These are phyloP conservation scores for Dictyostelium citrinum DNA, from an alignment of 78 protist genomes.

Conservation along the genomic window DNA sequence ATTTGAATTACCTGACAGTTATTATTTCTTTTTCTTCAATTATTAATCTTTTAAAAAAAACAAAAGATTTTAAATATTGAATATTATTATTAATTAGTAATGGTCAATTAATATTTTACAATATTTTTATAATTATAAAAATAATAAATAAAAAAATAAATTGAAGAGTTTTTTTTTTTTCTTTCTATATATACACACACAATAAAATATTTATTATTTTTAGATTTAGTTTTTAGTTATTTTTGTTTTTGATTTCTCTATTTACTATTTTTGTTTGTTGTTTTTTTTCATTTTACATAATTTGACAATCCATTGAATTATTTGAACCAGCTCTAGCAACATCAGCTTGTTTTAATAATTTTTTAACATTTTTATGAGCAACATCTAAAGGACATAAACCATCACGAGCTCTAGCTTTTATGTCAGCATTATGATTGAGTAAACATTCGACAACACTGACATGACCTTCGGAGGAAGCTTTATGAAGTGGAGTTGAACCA, in stretches of 20 bases:
- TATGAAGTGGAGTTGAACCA: constrained; percentile 68
- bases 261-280: background rate
- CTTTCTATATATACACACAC: background rate
- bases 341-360: constrained; percentile 37
- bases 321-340: background rate
- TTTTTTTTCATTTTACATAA: constrained; percentile 6
- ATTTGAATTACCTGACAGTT: too few relatives aligned
- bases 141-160: too few relatives aligned
- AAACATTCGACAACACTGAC: constrained; percentile 59
- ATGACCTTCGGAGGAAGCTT: constrained; percentile 70
- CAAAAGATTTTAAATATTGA: too few relatives aligned
- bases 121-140: too few relatives aligned
- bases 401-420: constrained; percentile 45
- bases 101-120: too few relatives aligned
- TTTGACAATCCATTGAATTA: background rate
- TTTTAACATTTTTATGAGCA: constrained; percentile 56
- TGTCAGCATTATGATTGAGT: constrained; percentile 48
- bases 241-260: background rate
- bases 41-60: too few relatives aligned
- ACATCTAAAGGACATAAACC: constrained; percentile 29
- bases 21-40: too few relatives aligned
- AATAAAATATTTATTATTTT: background rate
- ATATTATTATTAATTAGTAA: too few relatives aligned
- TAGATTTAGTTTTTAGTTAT: background rate
- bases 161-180: too few relatives aligned